Percentiles rank a stretch among this genome's conserved stretches.
Conservation (phyloP, 257 asterid genomes). For the Sherardia arvensis region DNA sequence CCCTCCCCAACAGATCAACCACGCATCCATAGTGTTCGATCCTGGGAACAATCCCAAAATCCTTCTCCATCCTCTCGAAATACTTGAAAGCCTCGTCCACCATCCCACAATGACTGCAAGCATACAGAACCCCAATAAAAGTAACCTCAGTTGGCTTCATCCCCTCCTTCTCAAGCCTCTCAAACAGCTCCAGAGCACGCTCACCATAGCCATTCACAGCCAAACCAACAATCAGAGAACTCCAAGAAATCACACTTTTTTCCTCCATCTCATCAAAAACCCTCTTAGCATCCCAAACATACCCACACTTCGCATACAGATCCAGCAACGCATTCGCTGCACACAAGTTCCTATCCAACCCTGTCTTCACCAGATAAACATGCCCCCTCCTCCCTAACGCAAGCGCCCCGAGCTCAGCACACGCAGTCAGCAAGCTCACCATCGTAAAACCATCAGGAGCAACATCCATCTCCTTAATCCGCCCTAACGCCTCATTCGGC, state of each 20-base stretch:
- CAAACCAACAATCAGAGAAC: constrained; percentile 55
- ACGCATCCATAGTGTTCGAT: constrained; percentile 80
- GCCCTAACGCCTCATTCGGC: constrained; percentile 57
- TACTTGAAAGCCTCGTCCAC: constrained; percentile 58
- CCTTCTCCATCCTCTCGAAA: constrained; percentile 47
- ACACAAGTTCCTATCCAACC: constrained; percentile 51
- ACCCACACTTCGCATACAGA: constrained; percentile 70
- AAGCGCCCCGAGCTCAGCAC: constrained; percentile 71
- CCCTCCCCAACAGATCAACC: constrained; percentile 78
- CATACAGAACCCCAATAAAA: constrained; percentile 68
- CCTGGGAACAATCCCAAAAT: constrained; percentile 45
- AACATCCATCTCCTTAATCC: constrained; percentile 40
- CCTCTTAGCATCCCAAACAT: constrained; percentile 43
- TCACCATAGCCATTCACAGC: constrained; percentile 74
- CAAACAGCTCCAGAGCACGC: constrained; percentile 50
- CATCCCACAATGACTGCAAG: constrained; percentile 85
- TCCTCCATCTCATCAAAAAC: constrained; percentile 51
- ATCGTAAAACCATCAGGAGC: constrained; percentile 76
- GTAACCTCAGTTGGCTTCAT: constrained; percentile 57
- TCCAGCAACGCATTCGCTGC: constrained; percentile 62
- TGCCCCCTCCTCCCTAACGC: constrained; percentile 67
- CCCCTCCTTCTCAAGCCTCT: constrained; percentile 43
- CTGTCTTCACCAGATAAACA: constrained; percentile 50
- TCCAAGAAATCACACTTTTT: constrained; percentile 67
- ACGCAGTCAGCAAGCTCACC: constrained; percentile 74